phyloP scores from a whole-genome alignment of 2,329 filamentous ascomycete genomes.

The Fusarium papillatum region DNA sequence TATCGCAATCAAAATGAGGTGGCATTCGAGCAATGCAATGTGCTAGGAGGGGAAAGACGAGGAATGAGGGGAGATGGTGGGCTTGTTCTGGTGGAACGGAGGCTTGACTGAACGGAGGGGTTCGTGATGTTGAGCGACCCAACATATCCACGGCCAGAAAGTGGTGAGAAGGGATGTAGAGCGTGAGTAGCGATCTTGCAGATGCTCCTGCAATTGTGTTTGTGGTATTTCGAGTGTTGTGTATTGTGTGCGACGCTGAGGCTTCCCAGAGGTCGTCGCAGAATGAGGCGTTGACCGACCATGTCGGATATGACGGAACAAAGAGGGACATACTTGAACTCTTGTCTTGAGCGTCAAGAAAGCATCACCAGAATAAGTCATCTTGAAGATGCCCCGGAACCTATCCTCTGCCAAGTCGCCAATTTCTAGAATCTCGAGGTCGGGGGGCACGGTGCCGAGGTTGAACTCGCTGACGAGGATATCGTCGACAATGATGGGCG shows the following conservation, averaged over 20 bases:
- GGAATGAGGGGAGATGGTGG: slow-evolving; percentile 6
- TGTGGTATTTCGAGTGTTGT: slow-evolving; percentile 5
- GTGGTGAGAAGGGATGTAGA: not conserved
- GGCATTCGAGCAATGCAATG: slow-evolving; percentile 20
- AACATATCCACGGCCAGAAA: slow-evolving; percentile 1
- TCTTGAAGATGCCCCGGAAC: slow-evolving; percentile 99
- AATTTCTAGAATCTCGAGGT: slow-evolving; percentile 97
- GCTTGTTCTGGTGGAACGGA: slow-evolving; percentile 11
- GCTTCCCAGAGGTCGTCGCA: slow-evolving; percentile 4
- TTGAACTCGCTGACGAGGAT: slow-evolving; percentile 99
- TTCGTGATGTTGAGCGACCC: not conserved
- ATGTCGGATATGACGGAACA: slow-evolving; percentile 12
- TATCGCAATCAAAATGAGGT: slow-evolving; percentile 27
- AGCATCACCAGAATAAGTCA: slow-evolving; percentile 97
- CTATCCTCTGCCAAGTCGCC: slow-evolving; percentile 97
- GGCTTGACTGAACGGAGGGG: slow-evolving; percentile 8
- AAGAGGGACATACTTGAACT: slow-evolving; percentile 79
- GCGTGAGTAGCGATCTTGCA: not conserved
- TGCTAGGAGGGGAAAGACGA: not conserved
- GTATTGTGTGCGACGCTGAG: slow-evolving; percentile 4
- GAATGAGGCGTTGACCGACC: not conserved
- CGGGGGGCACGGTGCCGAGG: slow-evolving; percentile 92
- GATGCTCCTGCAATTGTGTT: not conserved
- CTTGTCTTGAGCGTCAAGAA: slow-evolving; percentile 95
- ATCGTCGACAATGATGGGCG: slow-evolving; percentile 99